A percentile compares a stretch with the other conserved stretches of the same genome.
Conservation (phyloP, 352 stramenopile species). For the Phytopythium delawarense region DNA sequence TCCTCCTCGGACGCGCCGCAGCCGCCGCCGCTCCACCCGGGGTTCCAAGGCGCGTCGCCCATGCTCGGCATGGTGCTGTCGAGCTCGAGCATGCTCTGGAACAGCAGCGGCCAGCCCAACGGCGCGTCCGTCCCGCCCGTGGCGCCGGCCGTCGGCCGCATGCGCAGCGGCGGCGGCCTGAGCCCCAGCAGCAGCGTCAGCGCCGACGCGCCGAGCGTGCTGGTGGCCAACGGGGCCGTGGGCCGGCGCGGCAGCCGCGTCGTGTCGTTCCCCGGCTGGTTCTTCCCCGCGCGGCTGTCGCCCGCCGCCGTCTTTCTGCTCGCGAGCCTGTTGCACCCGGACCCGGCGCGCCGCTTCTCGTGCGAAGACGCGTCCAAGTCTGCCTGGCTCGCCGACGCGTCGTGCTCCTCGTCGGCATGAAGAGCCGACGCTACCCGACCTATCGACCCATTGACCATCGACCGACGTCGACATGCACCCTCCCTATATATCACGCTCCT, state of each 20-base stretch:
- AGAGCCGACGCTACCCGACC: not conserved
- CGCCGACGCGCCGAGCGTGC: conserved; percentile 10
- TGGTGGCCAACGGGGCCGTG: conserved; percentile 17
- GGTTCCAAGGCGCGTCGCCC: conserved; percentile 23
- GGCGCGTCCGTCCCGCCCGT: conserved; percentile 16
- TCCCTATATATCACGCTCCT: conserved; percentile 21
- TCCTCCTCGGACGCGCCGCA: conserved; percentile 11
- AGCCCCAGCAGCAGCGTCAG: not conserved
- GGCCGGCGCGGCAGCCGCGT: conserved; percentile 31
- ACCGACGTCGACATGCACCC: not conserved
- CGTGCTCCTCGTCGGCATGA: conserved; percentile 15
- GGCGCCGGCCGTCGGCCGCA: conserved; percentile 5
- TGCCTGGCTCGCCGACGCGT: conserved; percentile 47
- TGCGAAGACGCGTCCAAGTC: conserved; percentile 84
- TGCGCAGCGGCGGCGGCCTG: conserved; percentile 1
- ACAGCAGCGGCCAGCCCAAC: conserved; percentile 10
- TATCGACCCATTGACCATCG: no score
- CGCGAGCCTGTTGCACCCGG: conserved; percentile 76
- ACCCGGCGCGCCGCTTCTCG: conserved; percentile 71
- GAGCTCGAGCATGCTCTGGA: conserved; percentile 35
- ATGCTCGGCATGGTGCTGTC: conserved; percentile 34
- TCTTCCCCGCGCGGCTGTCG: conserved; percentile 78
- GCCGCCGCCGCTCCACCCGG: conserved; percentile 20
- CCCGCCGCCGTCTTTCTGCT: conserved; percentile 63
- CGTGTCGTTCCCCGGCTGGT: conserved; percentile 76